Conservation (phyloP, 164 flowering plant species). For the Protea cynaroides region DNA sequence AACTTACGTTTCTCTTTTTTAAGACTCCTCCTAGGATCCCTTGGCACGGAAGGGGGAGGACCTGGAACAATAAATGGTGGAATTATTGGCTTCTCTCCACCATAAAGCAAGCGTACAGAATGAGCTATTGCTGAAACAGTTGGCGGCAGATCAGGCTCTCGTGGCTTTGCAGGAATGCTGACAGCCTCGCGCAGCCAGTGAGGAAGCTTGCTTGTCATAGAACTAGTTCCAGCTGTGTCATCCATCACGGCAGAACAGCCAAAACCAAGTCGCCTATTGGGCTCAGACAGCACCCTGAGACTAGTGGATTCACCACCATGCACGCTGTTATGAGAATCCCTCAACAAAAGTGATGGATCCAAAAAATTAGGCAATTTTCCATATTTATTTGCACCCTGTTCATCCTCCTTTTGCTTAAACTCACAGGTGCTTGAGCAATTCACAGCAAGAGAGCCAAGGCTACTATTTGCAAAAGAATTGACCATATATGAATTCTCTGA, state of each 20-base stretch:
- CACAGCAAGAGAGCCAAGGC: constrained; percentile 37
- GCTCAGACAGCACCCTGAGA: constrained; percentile 21
- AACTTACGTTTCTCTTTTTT: constrained; percentile 50
- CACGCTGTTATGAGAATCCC: constrained; percentile 25
- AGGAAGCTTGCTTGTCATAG: constrained; percentile 62
- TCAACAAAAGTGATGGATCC: constrained; percentile 38
- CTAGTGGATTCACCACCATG: constrained; percentile 28
- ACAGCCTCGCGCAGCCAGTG: constrained; percentile 99
- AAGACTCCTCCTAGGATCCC: constrained; percentile 60
- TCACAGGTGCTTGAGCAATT: constrained; percentile 31
- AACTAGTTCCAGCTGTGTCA: constrained; percentile 32
- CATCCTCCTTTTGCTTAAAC: constrained; percentile 37
- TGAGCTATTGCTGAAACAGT: constrained; percentile 80
- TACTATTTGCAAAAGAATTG: constrained; percentile 37
- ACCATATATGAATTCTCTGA: constrained; percentile 43
- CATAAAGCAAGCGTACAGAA: constrained; percentile 79
- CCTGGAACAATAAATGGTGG: constrained; percentile 83
- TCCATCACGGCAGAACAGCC: constrained; percentile 29
- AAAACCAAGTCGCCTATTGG: constrained; percentile 18
- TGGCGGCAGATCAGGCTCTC: constrained; percentile 67
- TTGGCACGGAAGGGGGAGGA: constrained; percentile 68
- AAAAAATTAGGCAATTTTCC: constrained; percentile 47
- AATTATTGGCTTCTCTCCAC: constrained; percentile 58
- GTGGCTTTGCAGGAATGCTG: constrained; percentile 40
- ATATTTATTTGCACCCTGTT: constrained; percentile 22